These are phyloP conservation scores for Zarea fungicola DNA, from an alignment of 2,329 filamentous ascomycete species.

Conservation along the genomic window DNA sequence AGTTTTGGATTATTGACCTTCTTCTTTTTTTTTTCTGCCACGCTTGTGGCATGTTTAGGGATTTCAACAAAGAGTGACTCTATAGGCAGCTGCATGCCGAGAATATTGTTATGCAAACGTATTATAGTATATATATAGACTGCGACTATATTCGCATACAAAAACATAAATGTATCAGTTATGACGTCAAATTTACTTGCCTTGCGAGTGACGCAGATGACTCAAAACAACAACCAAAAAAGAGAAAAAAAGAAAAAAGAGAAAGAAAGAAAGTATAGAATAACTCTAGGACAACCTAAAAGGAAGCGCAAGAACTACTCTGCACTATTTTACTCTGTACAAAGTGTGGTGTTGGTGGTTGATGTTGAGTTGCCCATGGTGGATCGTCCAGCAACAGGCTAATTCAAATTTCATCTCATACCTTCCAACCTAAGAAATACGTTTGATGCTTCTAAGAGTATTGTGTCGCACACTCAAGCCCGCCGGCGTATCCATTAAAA, in stretches of 20 bases:
- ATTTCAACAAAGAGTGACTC: background rate
- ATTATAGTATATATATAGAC: constrained; percentile 1
- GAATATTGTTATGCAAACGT: background rate
- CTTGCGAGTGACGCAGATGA: no score
- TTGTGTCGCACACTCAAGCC: no score
- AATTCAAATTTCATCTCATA: background rate
- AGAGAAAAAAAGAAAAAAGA: no score
- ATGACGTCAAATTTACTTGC: background rate
- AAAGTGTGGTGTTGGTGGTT: background rate
- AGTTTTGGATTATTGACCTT: constrained; percentile 9
- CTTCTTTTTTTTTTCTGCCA: background rate
- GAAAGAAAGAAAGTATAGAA: background rate
- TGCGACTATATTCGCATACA: background rate
- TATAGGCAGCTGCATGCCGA: background rate
- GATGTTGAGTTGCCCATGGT: background rate
- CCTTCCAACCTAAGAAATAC: background rate
- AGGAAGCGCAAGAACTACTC: background rate
- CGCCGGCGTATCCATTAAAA: no score
- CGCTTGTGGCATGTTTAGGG: background rate
- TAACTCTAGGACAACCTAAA: background rate
- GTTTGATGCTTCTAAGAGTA: background rate
- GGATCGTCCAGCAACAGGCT: background rate
- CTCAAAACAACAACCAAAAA: no score
- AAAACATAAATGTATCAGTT: constrained; percentile 4
- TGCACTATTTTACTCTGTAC: no score